Conservation (phyloP, 2,329 filamentous ascomycete genomes). For the Zymoseptoria ardabiliae region DNA sequence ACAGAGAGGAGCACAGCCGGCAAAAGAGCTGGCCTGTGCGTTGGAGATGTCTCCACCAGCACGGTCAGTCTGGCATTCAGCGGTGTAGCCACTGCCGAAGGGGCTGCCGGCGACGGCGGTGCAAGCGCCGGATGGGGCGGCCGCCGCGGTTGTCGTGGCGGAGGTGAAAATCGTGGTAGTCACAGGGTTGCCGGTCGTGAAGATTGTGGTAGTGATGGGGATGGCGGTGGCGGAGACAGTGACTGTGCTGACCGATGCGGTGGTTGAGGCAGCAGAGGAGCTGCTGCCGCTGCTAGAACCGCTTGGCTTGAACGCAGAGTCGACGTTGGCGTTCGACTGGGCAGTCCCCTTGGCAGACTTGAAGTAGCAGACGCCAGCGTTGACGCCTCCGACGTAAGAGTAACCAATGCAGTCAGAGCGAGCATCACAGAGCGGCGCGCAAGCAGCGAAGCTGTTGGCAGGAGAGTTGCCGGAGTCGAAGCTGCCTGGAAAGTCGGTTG, state of each 20-base stretch:
- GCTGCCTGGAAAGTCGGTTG: not conserved
- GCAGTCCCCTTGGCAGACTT: slow-evolving; percentile 4
- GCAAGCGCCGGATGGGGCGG: not conserved
- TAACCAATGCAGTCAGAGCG: slow-evolving; percentile 11
- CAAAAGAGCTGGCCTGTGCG: slow-evolving; percentile 11
- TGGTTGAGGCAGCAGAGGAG: not conserved
- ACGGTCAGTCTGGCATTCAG: not conserved
- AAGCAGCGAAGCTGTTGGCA: slow-evolving; percentile 15
- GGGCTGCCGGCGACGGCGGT: not conserved
- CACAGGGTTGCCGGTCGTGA: not conserved
- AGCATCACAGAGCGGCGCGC: slow-evolving; percentile 14
- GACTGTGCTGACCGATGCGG: not conserved
- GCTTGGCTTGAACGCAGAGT: slow-evolving; percentile 1
- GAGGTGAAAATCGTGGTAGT: not conserved
- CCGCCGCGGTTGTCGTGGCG: not conserved
- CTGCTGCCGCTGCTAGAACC: not conserved
- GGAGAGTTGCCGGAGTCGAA: slow-evolving; percentile 9
- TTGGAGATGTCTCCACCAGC: slow-evolving; percentile 9
- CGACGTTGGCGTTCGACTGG: slow-evolving; percentile 3
- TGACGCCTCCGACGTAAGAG: slow-evolving; percentile 6
- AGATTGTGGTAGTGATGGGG: not conserved
- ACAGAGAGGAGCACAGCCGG: slow-evolving; percentile 17
- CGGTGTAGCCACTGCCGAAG: slow-evolving; percentile 1
- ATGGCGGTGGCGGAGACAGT: not conserved
- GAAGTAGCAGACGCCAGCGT: slow-evolving; percentile 12